These are phyloP conservation scores for Papiliotrema fonsecae DNA, from an alignment of 1,284 basidiomycete genomes.

Conservation along the genomic window DNA sequence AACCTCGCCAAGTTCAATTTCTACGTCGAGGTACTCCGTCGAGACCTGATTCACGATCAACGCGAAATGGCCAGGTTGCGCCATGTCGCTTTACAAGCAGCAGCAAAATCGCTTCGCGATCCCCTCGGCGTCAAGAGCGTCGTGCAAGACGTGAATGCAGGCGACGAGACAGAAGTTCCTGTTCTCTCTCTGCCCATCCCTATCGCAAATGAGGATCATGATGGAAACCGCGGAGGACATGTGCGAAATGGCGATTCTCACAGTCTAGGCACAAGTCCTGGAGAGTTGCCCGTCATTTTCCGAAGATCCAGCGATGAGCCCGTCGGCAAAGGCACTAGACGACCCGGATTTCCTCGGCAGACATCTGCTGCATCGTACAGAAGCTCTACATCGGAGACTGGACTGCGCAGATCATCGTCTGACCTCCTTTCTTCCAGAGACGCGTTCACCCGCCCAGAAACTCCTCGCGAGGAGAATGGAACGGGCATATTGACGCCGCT, in stretches of 20 bases:
- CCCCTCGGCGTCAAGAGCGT: conserved; percentile 19
- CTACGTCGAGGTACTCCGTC: conserved; percentile 66
- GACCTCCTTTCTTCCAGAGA: background rate
- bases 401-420: background rate
- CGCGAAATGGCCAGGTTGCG: conserved; percentile 65
- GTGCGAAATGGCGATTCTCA: background rate
- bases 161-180: conserved; percentile 6
- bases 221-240: conserved; percentile 1
- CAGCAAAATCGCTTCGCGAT: conserved; percentile 52
- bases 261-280: conserved; percentile 14
- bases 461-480: background rate
- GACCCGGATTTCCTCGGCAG: background rate
- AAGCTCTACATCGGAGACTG: background rate
- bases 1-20: conserved; percentile 67
- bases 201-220: conserved; percentile 32
- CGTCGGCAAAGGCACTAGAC: background rate
- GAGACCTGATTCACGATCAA: conserved; percentile 69
- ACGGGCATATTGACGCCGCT: conserved; percentile 5
- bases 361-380: background rate
- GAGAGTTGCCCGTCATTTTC: conserved; percentile 23
- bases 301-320: conserved; percentile 17
- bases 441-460: background rate
- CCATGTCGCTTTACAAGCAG: conserved; percentile 64
- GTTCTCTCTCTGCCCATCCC: conserved; percentile 12
- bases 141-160: conserved; percentile 21